Base-by-base conservation (phyloP, 441 rosid genomes). In the Iberis amara region DNA sequence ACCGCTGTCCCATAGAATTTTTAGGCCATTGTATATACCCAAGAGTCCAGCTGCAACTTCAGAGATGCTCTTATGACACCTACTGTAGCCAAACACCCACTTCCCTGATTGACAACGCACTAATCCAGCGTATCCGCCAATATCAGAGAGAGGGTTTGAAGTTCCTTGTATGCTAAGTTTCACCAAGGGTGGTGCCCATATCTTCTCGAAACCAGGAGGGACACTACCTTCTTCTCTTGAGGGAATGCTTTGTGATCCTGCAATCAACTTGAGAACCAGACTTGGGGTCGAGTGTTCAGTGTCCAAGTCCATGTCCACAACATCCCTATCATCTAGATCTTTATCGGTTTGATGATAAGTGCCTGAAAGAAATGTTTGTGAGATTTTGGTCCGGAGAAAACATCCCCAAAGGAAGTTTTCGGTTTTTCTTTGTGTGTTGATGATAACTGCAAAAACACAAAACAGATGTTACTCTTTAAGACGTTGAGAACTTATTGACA, bases 21-120 rank as follows among this genome's bases (percentile, higher is more conserved):
- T 59, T 35, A 79, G 63, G 43, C 94, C 94, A 35, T 69, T 54
- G 59, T 65, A 68, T 4, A 82, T 18, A 7, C 81, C 83, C 67
- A 75, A 64, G 26, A 85, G 54, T 45, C 67, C 82, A 0, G 84
- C 64, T 47, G 52, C 36, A 28, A 68, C 55, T 27, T 57, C 52
- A 18, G 39, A 21, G 27, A 55, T 21, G 7, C 18, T 14, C 14
- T 61, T 66, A 8, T 75, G 32, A 38, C 62, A 62, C 44, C 64
- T 48, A 27, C 31, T 36, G 71, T 68, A 80, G 11, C 84, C 86
- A 7, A 47, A 18, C 45, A 79, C 30, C 83, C 81, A 82, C 46
- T 66, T 59, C 47, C 83, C 83, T 10, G 69, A 55, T 11, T 73
- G 60, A 47, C 75, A 65, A 8, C 78, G 77, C 32, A 77, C 56